These are phyloP conservation scores for Taxillus chinensis DNA, from an alignment of 164 flowering plant species.

Conservation along the genomic window DNA sequence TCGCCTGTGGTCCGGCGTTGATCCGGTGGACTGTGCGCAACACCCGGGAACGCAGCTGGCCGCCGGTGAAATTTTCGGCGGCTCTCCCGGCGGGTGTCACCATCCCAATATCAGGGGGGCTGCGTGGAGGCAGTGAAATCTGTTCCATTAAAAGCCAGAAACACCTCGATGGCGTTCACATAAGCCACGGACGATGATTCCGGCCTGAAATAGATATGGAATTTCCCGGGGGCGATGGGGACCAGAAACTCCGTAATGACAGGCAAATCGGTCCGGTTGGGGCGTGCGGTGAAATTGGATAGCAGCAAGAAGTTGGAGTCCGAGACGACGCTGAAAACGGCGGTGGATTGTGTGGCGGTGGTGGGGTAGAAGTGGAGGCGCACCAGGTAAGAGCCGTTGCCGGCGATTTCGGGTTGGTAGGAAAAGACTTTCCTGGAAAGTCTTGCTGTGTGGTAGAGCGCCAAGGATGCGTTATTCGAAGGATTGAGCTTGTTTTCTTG, in stretches of 20 bases:
- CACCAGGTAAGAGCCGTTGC: slow-evolving; percentile 8
- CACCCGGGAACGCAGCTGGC: neutral
- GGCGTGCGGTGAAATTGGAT: neutral
- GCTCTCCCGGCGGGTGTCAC: neutral
- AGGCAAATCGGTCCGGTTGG: neutral
- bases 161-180: slow-evolving; percentile 9
- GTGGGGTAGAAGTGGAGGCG: slow-evolving; percentile 9
- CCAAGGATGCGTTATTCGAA: neutral
- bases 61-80: neutral
- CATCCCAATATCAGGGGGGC: neutral
- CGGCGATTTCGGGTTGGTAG: slow-evolving; percentile 1
- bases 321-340: slow-evolving; percentile 3
- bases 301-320: neutral
- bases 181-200: slow-evolving; percentile 6
- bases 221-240: neutral
- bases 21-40: slow-evolving; percentile 8
- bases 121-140: slow-evolving; percentile 1
- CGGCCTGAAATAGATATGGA: slow-evolving; percentile 3
- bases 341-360: neutral
- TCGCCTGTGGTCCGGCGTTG: slow-evolving; percentile 6
- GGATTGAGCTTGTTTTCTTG: neutral
- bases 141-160: neutral
- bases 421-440: neutral
- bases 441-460: slow-evolving; percentile 7
- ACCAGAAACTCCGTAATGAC: slow-evolving; percentile 4